Conservation (phyloP, 2,329 filamentous ascomycete genomes). For the Aspergillus sp. region DNA sequence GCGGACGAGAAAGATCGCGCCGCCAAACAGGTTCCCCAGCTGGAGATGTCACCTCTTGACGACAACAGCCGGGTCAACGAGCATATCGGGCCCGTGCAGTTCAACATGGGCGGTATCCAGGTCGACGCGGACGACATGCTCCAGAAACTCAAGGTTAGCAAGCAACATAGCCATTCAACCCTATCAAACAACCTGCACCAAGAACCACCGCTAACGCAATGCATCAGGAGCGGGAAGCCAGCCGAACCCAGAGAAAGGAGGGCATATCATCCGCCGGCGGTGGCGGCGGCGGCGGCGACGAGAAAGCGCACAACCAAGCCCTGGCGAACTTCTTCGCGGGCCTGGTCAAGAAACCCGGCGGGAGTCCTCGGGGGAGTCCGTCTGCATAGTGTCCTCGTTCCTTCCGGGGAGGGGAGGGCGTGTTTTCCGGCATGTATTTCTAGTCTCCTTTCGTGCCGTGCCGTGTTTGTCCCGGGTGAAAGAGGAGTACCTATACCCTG, state of each 20-base stretch:
- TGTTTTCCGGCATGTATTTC: conserved; percentile 16
- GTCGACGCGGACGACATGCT: conserved; percentile 92
- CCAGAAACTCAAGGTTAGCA: conserved; percentile 66
- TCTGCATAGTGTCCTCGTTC: conserved; percentile 15
- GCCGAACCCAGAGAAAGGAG: conserved; percentile 29
- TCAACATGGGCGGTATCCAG: conserved; percentile 97
- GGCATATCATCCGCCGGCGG: conserved; percentile 15
- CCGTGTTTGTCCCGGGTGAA: no score
- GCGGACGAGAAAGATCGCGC: conserved; percentile 44
- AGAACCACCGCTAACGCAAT: conserved; percentile 6
- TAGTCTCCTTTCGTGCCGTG: conserved; percentile 6
- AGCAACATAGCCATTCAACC: neutral
- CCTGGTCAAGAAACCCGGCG: conserved; percentile 44
- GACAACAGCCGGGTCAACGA: conserved; percentile 49
- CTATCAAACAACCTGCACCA: conserved; percentile 1
- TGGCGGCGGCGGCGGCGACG: conserved; percentile 28
- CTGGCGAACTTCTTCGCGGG: conserved; percentile 52
- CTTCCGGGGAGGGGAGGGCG: neutral
- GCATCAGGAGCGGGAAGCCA: conserved; percentile 36
- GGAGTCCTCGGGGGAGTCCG: conserved; percentile 30
- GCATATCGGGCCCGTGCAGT: conserved; percentile 89
- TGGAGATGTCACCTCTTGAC: conserved; percentile 28
- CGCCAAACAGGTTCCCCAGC: conserved; percentile 23
- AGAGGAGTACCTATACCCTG: no score
- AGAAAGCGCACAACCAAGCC: conserved; percentile 50